Evolutionary conservation across 108 stramenopile genomes (phyloP).

Genomic region (Fistulifera solaris): DNA sequence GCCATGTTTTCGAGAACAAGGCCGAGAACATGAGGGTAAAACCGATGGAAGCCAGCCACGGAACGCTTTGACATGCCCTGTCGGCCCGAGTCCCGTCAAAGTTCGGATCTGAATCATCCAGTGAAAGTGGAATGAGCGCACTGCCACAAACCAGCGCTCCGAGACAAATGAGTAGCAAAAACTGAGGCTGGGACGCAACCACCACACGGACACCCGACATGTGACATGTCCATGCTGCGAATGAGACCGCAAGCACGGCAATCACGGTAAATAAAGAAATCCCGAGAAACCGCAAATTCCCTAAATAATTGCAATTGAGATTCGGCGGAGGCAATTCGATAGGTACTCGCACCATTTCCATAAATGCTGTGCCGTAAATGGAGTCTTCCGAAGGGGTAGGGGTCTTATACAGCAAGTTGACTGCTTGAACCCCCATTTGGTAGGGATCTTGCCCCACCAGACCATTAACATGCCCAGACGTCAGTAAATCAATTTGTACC

Average conservation of each 20-base stretch:
- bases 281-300: conserved; percentile 7
- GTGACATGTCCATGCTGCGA: background rate
- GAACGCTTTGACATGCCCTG: conserved; percentile 26
- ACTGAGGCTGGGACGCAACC: conserved; percentile 37
- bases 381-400: background rate
- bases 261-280: conserved; percentile 3
- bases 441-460: conserved; percentile 31
- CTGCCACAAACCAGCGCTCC: conserved; percentile 37
- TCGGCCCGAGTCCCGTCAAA: conserved; percentile 5
- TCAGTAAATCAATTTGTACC: conserved; percentile 17
- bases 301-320: conserved; percentile 22
- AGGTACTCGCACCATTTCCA: conserved; percentile 15
- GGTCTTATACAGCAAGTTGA: background rate
- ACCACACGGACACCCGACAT: conserved; percentile 9
- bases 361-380: conserved; percentile 7
- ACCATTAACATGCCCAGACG: conserved; percentile 16
- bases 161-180: conserved; percentile 40
- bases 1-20: conserved; percentile 42
- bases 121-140: conserved; percentile 34
- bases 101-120: conserved; percentile 27
- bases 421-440: conserved; percentile 12
- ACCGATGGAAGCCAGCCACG: conserved; percentile 37
- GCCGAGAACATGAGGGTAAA: conserved; percentile 34
- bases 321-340: conserved; percentile 17
- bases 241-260: background rate